Evolutionary conservation across 441 rosid species (phyloP), one percentile per base, ranked within the genome.

Genomic region (Capsella rubella): DNA sequence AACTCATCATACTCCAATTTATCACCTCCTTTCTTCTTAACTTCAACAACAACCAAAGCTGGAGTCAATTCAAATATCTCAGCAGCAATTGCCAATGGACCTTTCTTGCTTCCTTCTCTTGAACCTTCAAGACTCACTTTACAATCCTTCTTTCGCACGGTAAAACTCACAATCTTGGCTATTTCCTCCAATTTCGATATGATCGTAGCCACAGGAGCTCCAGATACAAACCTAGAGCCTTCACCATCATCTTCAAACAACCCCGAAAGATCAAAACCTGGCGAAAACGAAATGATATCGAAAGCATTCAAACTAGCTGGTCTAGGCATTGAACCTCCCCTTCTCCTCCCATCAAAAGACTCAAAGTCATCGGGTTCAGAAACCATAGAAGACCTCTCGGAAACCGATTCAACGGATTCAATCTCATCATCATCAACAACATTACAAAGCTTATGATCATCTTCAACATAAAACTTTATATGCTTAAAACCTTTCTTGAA

Each of bases 1-100:
- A 90, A 93, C 21, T 90, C 98, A 40, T 89, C 95, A 8, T 84
- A 93, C 79, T 93, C 98, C 66, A 79, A 85, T 78, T 59, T 85
- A 28, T 93, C 97, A 7, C 98, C 98, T 59, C 90, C 89, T 83
- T 90, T 93, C 88, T 89, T 93, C 92, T 84, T 92, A 13, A 92
- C 89, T 80, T 92, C 96, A 72, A 92, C 85, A 52, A 92, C 89
- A 55, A 85, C 90, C 86, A 93, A 81, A 42, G 86, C 54, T 2
- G 98, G 93, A 3, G 98, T 93, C 42, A 93, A 42, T 55, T 93
- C 98, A 65, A 90, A 93, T 63, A 93, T 90, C 87, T 93, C 98
- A 6, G 98, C 89, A 34, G 90, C 90, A 72, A 93, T 83, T 5
- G 86, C 71, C 61, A 93, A 78, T n/a, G 93, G 97, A 28, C 98